phyloP scores from a whole-genome alignment of 345 rosid genomes.

The Corchorus olitorius region DNA sequence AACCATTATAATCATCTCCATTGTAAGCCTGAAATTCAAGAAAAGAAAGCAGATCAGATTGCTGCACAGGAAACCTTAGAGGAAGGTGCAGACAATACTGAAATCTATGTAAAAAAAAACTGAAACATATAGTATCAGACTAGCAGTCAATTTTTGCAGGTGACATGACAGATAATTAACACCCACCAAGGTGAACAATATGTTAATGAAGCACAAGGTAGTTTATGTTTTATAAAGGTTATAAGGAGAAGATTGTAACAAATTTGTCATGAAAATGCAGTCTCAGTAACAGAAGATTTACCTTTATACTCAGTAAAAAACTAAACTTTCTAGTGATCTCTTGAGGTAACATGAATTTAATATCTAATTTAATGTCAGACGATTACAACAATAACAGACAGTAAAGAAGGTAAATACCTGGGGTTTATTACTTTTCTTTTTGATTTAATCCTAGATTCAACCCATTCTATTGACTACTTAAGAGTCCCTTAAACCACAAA shows the following conservation, averaged over 20 bases:
- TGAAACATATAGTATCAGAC: not conserved
- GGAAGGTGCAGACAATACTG: not conserved
- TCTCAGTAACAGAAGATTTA: not conserved
- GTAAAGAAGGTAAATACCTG: not conserved
- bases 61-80: constrained; percentile 9
- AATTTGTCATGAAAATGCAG: not conserved
- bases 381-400: not conserved
- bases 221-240: not conserved
- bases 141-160: too few species aligned
- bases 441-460: constrained; percentile 5
- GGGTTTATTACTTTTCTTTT: not conserved
- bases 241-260: not conserved
- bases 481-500: not conserved
- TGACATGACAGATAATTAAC: not conserved
- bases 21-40: constrained; percentile 65
- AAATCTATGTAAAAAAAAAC: too few species aligned
- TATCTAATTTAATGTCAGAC: not conserved
- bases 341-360: not conserved
- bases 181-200: constrained; percentile 5
- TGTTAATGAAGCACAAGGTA: not conserved
- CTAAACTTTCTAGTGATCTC: constrained; percentile 1
- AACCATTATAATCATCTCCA: constrained; percentile 94
- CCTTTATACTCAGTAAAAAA: not conserved
- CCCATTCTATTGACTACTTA: not conserved
- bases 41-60: constrained; percentile 20